Percentiles rank a stretch among this genome's conserved stretches.
These are phyloP conservation scores for Neonectria punicea DNA, from an alignment of 2,329 filamentous ascomycete genomes.

Conservation along the genomic window DNA sequence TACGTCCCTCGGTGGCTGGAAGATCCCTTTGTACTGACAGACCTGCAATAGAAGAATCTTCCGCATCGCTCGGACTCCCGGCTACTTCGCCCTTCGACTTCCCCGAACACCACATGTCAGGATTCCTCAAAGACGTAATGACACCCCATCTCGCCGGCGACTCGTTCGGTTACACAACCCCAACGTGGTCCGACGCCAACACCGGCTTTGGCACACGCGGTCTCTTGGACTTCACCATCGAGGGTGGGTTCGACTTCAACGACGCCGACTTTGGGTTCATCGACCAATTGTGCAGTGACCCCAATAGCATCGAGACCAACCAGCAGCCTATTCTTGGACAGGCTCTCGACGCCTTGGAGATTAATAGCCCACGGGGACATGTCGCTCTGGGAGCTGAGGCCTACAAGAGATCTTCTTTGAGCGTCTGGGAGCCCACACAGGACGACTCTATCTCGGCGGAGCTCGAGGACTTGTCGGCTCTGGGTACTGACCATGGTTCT, in stretches of 20 bases:
- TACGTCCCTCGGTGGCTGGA: not conserved
- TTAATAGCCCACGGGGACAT: constrained; percentile 4
- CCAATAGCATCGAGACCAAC: constrained; percentile 1
- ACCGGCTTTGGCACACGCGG: constrained; percentile 6
- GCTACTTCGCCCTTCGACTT: constrained; percentile 19
- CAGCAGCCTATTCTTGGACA: constrained; percentile 8
- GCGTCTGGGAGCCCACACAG: constrained; percentile 24
- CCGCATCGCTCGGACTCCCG: constrained; percentile 6
- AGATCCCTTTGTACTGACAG: not conserved
- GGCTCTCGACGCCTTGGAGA: constrained; percentile 9
- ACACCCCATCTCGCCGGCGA: constrained; percentile 2
- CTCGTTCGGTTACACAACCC: not conserved
- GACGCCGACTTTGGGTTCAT: constrained; percentile 24
- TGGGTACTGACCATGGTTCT: constrained; percentile 17
- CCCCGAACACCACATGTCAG: constrained; percentile 23
- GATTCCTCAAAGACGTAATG: constrained; percentile 22
- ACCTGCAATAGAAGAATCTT: constrained; percentile 3
- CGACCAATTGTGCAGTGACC: constrained; percentile 21
- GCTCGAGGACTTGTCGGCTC: constrained; percentile 24
- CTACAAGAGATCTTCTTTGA: constrained; percentile 24
- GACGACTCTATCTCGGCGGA: constrained; percentile 21
- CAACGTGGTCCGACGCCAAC: constrained; percentile 8
- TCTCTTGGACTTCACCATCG: constrained; percentile 19
- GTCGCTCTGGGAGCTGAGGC: constrained; percentile 25
- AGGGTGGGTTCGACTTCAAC: constrained; percentile 15